A percentile compares a stretch with the other conserved stretches of the same genome.
These are phyloP conservation scores for Annulohypoxylon bovei DNA, from an alignment of 495 filamentous ascomycete species.

Conservation along the genomic window DNA sequence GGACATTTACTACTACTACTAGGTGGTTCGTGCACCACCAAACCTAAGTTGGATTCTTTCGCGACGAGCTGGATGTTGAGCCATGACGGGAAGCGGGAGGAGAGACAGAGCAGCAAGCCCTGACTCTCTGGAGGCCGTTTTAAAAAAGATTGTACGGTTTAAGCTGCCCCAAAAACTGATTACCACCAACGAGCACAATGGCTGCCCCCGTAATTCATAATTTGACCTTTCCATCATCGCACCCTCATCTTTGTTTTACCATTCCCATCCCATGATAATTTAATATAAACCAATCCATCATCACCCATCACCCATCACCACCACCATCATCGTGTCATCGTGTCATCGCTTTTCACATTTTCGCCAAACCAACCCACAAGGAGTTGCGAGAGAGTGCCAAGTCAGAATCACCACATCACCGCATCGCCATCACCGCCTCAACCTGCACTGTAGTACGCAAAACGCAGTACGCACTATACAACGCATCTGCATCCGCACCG, in stretches of 20 bases:
- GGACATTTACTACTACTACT: not conserved
- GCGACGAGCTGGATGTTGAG: conserved; percentile 38
- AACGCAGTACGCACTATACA: not conserved
- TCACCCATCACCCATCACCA: conserved; percentile 14
- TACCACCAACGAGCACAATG: conserved; percentile 47
- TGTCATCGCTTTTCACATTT: conserved; percentile 24
- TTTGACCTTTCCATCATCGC: conserved; percentile 45
- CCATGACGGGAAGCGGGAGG: conserved; percentile 13
- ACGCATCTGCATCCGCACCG: not conserved
- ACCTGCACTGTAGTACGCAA: not conserved
- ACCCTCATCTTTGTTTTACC: conserved; percentile 33
- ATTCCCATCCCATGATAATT: conserved; percentile 33
- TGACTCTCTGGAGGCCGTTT: conserved; percentile 29
- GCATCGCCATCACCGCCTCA: not conserved
- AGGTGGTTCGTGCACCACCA: conserved; percentile 31
- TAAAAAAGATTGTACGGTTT: conserved; percentile 40
- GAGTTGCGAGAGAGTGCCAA: not conserved
- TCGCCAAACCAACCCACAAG: not conserved
- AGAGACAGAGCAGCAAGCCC: conserved; percentile 30
- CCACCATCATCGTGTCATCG: conserved; percentile 41
- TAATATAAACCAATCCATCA: not conserved
- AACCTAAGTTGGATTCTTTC: conserved; percentile 26
- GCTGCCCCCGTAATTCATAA: conserved; percentile 50
- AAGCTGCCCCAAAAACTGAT: conserved; percentile 46
- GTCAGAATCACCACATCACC: conserved; percentile 9